phyloP scores from a whole-genome alignment of 2,329 filamentous ascomycete species.

The Chaetomium strumarium region DNA sequence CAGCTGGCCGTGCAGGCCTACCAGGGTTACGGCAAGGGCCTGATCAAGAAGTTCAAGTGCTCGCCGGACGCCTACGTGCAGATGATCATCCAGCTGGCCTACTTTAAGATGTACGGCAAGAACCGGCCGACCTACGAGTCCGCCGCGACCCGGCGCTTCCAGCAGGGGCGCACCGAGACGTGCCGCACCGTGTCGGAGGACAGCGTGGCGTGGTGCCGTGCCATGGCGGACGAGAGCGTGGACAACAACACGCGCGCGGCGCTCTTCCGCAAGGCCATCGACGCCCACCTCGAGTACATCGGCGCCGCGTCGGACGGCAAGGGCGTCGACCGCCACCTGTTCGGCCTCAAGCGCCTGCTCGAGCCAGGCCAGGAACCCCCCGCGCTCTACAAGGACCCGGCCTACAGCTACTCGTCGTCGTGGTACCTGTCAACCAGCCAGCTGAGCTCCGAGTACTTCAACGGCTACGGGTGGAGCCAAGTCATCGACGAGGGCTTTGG shows the following conservation, averaged over 20 bases:
- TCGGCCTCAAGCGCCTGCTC: conserved; percentile 88
- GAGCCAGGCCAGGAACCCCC: conserved; percentile 75
- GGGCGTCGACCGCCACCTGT: conserved; percentile 94
- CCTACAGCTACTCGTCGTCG: conserved; percentile 73
- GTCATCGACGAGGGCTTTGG: conserved; percentile 94
- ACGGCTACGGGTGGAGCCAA: conserved; percentile 98
- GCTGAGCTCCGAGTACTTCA: conserved; percentile 94
- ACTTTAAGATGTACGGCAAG: conserved; percentile 98
- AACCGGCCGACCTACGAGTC: conserved; percentile 98
- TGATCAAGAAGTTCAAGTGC: conserved; percentile 99
- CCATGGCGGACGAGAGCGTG: conserved; percentile 66
- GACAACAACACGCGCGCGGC: conserved; percentile 61
- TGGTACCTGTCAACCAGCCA: conserved; percentile 91
- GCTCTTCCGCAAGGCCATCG: conserved; percentile 75
- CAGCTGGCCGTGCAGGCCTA: conserved; percentile 92
- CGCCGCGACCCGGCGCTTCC: conserved; percentile 89
- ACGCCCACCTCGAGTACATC: conserved; percentile 86
- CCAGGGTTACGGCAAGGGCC: conserved; percentile 93
- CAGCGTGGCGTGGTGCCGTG: conserved; percentile 80
- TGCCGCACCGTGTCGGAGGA: conserved; percentile 90
- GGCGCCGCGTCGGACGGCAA: conserved; percentile 81
- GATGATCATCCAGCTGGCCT: conserved; percentile 97
- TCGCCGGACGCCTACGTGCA: conserved; percentile 96
- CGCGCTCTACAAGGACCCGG: conserved; percentile 78
- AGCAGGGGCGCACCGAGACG: conserved; percentile 92